These are phyloP conservation scores for Leccinum rimulosum DNA, from an alignment of 768 basidiomycete species.

Conservation along the genomic window DNA sequence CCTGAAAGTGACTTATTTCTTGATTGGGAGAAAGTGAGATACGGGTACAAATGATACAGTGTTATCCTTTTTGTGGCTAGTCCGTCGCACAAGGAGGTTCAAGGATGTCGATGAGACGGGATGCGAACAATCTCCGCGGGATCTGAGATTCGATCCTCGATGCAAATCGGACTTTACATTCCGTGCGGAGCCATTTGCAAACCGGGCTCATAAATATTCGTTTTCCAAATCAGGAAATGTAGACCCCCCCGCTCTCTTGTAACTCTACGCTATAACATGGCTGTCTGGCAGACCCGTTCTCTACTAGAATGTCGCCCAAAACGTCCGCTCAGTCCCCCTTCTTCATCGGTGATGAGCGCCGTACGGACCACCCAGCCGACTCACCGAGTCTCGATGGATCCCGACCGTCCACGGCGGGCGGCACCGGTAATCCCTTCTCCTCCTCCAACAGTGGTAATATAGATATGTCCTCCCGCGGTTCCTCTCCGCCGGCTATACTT, in stretches of 20 bases:
- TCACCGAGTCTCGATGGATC: slow-evolving; percentile 3
- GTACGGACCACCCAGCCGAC: slow-evolving; percentile 1
- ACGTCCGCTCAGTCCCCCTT: slow-evolving; percentile 10
- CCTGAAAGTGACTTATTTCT: neutral
- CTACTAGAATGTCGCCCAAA: neutral
- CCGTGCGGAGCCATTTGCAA: slow-evolving; percentile 7
- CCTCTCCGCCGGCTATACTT: neutral
- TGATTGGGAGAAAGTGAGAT: neutral
- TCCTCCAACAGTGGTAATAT: slow-evolving; percentile 48
- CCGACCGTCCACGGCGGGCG: slow-evolving; percentile 26
- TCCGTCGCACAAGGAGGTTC: slow-evolving; percentile 17
- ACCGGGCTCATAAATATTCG: neutral
- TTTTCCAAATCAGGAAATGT: neutral
- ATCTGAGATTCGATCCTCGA: slow-evolving; percentile 29
- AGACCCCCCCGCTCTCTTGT: neutral
- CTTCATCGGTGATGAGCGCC: slow-evolving; percentile 21
- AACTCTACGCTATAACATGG: slow-evolving; percentile 7
- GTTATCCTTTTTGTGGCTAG: neutral
- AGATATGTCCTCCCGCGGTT: slow-evolving; percentile 33
- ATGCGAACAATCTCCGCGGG: slow-evolving; percentile 22
- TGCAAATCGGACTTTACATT: slow-evolving; percentile 18
- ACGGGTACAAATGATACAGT: slow-evolving; percentile 3
- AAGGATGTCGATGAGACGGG: neutral
- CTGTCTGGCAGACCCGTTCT: slow-evolving; percentile 15
- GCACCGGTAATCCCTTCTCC: slow-evolving; percentile 47